phyloP scores from a whole-genome alignment of 225 moss, liverwort and hornwort genomes.

The Sphagnum tenellum region DNA sequence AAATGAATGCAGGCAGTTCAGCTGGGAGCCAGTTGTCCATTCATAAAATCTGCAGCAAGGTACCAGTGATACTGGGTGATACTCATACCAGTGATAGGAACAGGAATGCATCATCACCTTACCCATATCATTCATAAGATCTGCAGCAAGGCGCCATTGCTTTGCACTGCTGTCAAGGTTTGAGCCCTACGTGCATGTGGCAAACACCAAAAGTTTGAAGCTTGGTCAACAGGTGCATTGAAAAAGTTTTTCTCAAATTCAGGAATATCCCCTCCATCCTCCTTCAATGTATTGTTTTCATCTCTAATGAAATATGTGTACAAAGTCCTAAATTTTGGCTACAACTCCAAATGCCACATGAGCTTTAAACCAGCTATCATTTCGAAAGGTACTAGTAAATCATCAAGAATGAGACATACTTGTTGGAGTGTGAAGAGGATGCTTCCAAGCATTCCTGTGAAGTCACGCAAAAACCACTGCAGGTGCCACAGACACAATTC shows the following conservation, averaged over 20 bases:
- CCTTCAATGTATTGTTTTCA: no score
- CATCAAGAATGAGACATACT: constrained; percentile 29
- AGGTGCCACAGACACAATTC: constrained; percentile 3
- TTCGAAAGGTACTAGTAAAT: neutral
- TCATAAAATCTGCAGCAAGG: no score
- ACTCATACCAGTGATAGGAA: no score
- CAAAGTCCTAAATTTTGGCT: no score
- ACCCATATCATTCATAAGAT: constrained; percentile 94
- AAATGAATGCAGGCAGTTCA: no score
- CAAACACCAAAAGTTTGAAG: neutral
- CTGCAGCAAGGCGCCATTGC: constrained; percentile 97
- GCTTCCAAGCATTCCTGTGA: constrained; percentile 96
- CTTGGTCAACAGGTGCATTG: no score
- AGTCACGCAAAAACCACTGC: constrained; percentile 98
- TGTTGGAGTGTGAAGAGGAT: constrained; percentile 92
- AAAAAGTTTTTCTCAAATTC: no score
- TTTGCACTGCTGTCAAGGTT: constrained; percentile 96
- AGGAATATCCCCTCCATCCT: no score
- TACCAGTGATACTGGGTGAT: no score
- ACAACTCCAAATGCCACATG: neutral
- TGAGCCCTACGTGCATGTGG: constrained; percentile 46
- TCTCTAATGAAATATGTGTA: no score
- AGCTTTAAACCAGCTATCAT: neutral
- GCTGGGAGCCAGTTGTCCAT: no score
- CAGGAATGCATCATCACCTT: constrained; percentile 6